These are phyloP conservation scores for Cadophora malorum DNA, from an alignment of 2,329 filamentous ascomycete genomes.

Conservation along the genomic window DNA sequence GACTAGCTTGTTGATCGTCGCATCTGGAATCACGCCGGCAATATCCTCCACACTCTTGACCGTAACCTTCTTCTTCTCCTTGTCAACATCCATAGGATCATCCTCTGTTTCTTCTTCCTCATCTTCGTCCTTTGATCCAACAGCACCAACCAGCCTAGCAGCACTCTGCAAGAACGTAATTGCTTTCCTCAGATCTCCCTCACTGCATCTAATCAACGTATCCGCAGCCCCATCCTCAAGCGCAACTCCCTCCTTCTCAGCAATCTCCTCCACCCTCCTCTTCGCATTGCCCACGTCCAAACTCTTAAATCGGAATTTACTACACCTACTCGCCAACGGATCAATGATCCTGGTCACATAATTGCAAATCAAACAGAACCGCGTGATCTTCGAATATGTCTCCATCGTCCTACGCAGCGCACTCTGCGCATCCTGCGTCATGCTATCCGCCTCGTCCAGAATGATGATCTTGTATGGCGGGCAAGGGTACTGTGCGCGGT, in stretches of 20 bases:
- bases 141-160: slow-evolving; percentile 81
- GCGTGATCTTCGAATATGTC: slow-evolving; percentile 93
- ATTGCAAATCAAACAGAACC: slow-evolving; percentile 98
- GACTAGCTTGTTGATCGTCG: slow-evolving; percentile 73
- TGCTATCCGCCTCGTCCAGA: slow-evolving; percentile 96
- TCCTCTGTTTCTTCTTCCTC: slow-evolving; percentile 50
- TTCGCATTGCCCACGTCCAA: slow-evolving; percentile 86
- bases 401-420: slow-evolving; percentile 97
- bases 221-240: slow-evolving; percentile 83
- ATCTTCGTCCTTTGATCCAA: slow-evolving; percentile 50
- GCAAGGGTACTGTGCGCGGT: slow-evolving; percentile 80
- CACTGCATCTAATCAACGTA: slow-evolving; percentile 83
- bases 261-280: slow-evolving; percentile 81
- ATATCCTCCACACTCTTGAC: slow-evolving; percentile 89
- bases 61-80: slow-evolving; percentile 74
- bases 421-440: slow-evolving; percentile 98
- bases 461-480: slow-evolving; percentile 99
- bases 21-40: slow-evolving; percentile 86
- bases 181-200: slow-evolving; percentile 93
- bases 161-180: slow-evolving; percentile 97
- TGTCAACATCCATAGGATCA: slow-evolving; percentile 53
- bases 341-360: slow-evolving; percentile 99
- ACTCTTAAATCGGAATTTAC: slow-evolving; percentile 97
- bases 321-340: slow-evolving; percentile 89
- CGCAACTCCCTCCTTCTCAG: slow-evolving; percentile 75